A percentile compares a stretch with the other conserved stretches of the same genome.
phyloP scores from a whole-genome alignment of 2,329 filamentous ascomycete species.

The Talaromyces sp. region DNA sequence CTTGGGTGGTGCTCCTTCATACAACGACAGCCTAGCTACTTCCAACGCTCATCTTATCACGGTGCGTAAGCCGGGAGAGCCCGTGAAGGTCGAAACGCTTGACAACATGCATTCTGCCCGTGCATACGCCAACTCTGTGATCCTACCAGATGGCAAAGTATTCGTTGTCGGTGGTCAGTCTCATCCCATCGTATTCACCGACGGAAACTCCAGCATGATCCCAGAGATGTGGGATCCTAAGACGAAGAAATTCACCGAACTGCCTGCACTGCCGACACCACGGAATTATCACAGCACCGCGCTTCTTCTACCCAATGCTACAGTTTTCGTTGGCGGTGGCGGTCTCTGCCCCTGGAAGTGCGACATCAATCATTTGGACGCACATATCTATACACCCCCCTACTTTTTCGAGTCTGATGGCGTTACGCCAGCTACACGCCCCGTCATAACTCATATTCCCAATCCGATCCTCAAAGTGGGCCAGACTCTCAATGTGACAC shows the following conservation, averaged over 20 bases:
- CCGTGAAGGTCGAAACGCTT: constrained; percentile 30
- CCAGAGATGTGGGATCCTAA: constrained; percentile 47
- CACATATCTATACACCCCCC: constrained; percentile 52
- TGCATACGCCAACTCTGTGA: constrained; percentile 42
- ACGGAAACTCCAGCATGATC: constrained; percentile 39
- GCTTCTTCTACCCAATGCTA: constrained; percentile 49
- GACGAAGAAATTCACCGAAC: constrained; percentile 37
- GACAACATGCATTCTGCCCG: constrained; percentile 37
- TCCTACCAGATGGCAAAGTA: constrained; percentile 47
- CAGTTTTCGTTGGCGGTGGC: constrained; percentile 50
- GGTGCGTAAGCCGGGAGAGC: constrained; percentile 31
- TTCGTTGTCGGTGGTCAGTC: constrained; percentile 47
- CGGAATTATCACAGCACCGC: constrained; percentile 50
- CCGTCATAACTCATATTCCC: constrained; percentile 39
- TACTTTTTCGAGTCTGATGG: constrained; percentile 52
- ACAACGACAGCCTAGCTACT: constrained; percentile 43
- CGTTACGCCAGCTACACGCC: constrained; percentile 35
- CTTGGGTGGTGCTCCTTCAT: constrained; percentile 49
- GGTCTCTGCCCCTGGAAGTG: constrained; percentile 49
- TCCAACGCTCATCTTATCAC: constrained; percentile 51
- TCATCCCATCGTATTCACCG: constrained; percentile 42
- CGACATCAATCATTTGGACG: constrained; percentile 50
- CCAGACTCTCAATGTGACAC: constrained; percentile 31
- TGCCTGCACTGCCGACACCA: constrained; percentile 39
- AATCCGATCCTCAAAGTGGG: constrained; percentile 30